Conservation (phyloP, 2,329 filamentous ascomycete species). For the Ceratocystis albifundus region DNA sequence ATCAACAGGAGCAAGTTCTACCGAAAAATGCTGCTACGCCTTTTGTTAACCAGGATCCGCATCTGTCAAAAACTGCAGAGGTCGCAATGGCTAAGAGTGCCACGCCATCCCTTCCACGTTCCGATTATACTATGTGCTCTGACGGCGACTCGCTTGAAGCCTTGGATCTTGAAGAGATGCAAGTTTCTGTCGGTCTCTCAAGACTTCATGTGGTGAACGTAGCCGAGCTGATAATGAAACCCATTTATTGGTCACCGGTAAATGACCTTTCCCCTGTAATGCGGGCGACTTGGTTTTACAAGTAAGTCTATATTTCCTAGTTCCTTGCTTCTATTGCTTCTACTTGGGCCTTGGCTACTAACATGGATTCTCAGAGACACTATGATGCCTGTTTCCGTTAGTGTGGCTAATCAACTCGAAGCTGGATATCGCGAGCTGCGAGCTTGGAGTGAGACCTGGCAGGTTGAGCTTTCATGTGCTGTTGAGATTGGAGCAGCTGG, state of each 20-base stretch:
- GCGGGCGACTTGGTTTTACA: slow-evolving; percentile 93
- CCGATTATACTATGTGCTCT: background rate
- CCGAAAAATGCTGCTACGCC: background rate
- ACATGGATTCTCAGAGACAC: slow-evolving; percentile 47
- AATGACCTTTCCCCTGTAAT: slow-evolving; percentile 76
- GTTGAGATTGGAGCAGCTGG: slow-evolving; percentile 79
- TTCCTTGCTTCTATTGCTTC: background rate
- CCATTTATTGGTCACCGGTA: slow-evolving; percentile 94
- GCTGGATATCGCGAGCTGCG: slow-evolving; percentile 76
- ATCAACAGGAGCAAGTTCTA: background rate
- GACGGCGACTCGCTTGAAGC: background rate
- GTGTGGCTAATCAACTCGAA: slow-evolving; percentile 84
- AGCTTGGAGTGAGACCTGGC: slow-evolving; percentile 87
- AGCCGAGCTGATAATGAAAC: slow-evolving; percentile 76
- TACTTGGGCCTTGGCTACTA: background rate
- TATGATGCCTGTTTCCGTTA: slow-evolving; percentile 77
- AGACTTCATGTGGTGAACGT: slow-evolving; percentile 78
- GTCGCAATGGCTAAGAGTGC: background rate
- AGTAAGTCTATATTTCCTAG: slow-evolving; percentile 32
- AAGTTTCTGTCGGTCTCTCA: slow-evolving; percentile 80
- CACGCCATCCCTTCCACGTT: background rate
- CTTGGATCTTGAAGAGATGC: slow-evolving; percentile 26
- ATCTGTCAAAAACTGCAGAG: background rate
- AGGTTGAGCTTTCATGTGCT: slow-evolving; percentile 79
- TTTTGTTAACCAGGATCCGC: background rate